Base-by-base conservation (phyloP, 805 yeast species). In the Wickerhamomyces rabaulensis region DNA sequence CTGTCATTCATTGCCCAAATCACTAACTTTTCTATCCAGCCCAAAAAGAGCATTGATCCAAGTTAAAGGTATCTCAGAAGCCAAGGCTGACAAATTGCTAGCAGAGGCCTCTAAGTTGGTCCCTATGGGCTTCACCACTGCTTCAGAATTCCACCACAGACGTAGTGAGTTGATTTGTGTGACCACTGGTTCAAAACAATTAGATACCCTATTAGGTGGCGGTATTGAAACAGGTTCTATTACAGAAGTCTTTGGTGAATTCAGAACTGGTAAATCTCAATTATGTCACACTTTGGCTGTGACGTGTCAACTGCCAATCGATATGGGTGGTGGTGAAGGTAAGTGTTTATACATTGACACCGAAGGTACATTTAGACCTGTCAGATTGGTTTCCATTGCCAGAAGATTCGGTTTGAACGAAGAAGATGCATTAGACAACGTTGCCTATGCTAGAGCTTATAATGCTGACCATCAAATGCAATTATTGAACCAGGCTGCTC, bases 311-410 rank as follows among this genome's bases (percentile, higher is more conserved):
- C 72, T 94, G 46, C 98, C 98, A 5, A 79, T 92, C 43, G 97
- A 91, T 62, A 84, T 87, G 85, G 97, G 97, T 37, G 99, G 99
- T 50, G 99, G 97, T 43, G 99, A 94, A 69, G 99, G 99, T 29
- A 90, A 94, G 67, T 92, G 97, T 65, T 72, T 94, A 46, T 94
- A 87, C 63, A 91, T 94, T 50, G 99, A 94, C 61, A 92, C 98
- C 0, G 99, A 92, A 63, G 97, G 97, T 17, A 94, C 99, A 2
- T 94, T 94, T 65, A 77, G 99, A 62, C 97, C 98, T 1, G 84
- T 84, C 39, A 78, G 99, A 57, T 73, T 94, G 55, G 86, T 87
- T 9, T 83, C 96, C 0, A 90, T 94, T 54, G 96, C 97, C 2
- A 84, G 84, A 62, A 74, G 99, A 56, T 94, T 86, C 62, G 97